Evolutionary conservation across 2,329 filamentous ascomycete genomes (phyloP), one percentile per base, ranked within the genome.

Genomic region (Conoideocrella luteorostrata): DNA sequence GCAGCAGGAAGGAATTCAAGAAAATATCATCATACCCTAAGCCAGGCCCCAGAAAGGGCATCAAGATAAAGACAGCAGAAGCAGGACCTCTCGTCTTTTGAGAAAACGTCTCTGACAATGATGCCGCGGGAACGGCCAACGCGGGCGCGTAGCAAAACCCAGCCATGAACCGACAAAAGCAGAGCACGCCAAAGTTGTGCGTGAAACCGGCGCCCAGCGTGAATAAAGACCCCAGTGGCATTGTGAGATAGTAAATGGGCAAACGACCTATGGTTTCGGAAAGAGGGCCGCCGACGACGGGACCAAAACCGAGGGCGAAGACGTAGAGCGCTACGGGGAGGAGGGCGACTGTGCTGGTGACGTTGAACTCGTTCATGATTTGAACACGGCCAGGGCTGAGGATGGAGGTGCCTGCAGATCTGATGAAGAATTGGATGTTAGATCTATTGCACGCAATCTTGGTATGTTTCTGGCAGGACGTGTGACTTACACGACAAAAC

Each of bases 281-380:
- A 1, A 82, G 53, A 0, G 79, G 80, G 0, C 78, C 77, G 9
- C 74, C 75, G 12, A 80, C 48, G 39, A 82, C 61, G 6, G 81
- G 80, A 0, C 80, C 80, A 13, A 82, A 64, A 3, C 66, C 77
- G 0, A 84, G 67, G 0, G 78, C 80, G 9, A 82, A 60, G 5
- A 79, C 72, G 56, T 80, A 85, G 5, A 81, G 57, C 0, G 80
- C 73, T 1, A 84, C 58, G 0, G 75, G 74, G 0, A 84, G 60
- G n/a, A 84, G 63, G 0, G 80, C 74, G 7, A 70, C 67, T 1
- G 76, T 80, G 39, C 68, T 67, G 12, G 68, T 69, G 11, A 82
- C 67, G 35, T 67, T 50, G 56, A 85, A 85, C 6, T 75, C 66
- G 0, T 54, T 32, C 61, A 71, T 71, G 5, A 84, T 55, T 4